Evolutionary conservation across 768 basidiomycete species (phyloP).

Genomic region (Tulasnella sp.): DNA sequence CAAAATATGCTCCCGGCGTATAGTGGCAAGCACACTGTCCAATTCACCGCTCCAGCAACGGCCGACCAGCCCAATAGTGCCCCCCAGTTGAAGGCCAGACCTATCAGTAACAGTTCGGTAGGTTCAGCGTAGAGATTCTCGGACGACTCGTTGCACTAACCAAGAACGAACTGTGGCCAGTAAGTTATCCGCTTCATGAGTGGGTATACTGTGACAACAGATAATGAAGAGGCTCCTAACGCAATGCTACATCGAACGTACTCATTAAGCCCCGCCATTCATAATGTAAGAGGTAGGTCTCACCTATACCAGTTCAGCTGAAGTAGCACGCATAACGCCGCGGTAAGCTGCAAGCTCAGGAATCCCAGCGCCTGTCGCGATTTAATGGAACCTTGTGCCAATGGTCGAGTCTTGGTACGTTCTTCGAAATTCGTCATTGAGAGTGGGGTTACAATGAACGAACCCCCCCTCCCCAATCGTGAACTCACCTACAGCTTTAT

Average conservation of each 20-base stretch:
- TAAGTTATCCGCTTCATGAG: slow-evolving; percentile 95
- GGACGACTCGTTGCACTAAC: slow-evolving; percentile 33
- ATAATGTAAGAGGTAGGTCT: neutral
- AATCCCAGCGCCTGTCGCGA: slow-evolving; percentile 67
- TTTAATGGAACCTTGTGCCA: slow-evolving; percentile 75
- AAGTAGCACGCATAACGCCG: slow-evolving; percentile 73
- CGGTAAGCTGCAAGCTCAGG: slow-evolving; percentile 68
- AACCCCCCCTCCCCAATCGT: neutral
- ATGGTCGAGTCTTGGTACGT: slow-evolving; percentile 76
- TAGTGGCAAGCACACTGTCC: slow-evolving; percentile 73
- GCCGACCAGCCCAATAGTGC: slow-evolving; percentile 94
- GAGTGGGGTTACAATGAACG: neutral
- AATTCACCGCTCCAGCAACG: slow-evolving; percentile 67
- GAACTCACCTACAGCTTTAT: slow-evolving; percentile 75
- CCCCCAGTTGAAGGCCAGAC: slow-evolving; percentile 96
- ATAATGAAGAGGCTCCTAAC: slow-evolving; percentile 84
- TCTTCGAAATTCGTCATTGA: slow-evolving; percentile 36
- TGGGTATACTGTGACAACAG: slow-evolving; percentile 81
- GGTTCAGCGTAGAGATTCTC: neutral
- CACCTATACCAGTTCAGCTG: slow-evolving; percentile 96
- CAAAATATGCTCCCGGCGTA: slow-evolving; percentile 85
- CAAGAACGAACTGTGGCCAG: slow-evolving; percentile 94
- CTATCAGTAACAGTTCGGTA: slow-evolving; percentile 30
- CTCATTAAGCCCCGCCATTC: neutral
- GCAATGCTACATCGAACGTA: slow-evolving; percentile 48